Conservation (phyloP, 177 flowering plant species). For the Vitis hybrid region DNA sequence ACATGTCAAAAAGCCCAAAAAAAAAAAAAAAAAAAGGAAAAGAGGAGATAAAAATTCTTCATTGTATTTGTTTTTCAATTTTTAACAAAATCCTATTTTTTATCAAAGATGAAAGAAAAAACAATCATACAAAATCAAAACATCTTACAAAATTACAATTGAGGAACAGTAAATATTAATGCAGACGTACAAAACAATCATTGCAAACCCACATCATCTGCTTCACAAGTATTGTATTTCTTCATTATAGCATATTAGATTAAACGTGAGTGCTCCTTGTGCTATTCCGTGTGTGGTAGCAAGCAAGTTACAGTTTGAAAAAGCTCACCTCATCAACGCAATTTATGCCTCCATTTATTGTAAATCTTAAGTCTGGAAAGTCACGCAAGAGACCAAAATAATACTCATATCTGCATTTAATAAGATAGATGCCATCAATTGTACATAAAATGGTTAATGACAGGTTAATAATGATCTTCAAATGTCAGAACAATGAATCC, state of each 20-base stretch:
- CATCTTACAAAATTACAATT: not conserved
- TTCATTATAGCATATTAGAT: not conserved
- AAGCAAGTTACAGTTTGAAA: not conserved
- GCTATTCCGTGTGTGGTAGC: too few relatives aligned
- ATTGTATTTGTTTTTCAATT: too few relatives aligned
- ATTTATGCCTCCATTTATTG: conserved; percentile 93
- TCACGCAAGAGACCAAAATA: conserved; percentile 87
- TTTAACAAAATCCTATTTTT: not conserved
- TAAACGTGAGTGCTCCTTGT: not conserved
- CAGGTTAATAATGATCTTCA: not conserved
- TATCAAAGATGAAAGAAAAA: not conserved
- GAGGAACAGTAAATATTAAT: not conserved
- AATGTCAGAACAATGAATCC: not conserved
- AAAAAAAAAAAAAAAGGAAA: too few relatives aligned
- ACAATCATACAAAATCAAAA: not conserved
- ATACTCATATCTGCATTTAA: conserved; percentile 74
- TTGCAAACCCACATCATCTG: not conserved
- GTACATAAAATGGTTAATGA: not conserved
- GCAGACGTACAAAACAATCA: not conserved
- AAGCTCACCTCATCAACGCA: conserved; percentile 67
- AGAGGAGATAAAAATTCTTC: too few relatives aligned
- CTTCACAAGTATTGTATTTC: not conserved
- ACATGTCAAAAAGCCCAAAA: too few relatives aligned
- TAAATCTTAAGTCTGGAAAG: conserved; percentile 86
- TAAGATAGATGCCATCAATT: conserved; percentile 2